A percentile compares a stretch with the other conserved stretches of the same genome.
These are phyloP conservation scores for Pythium aquatile DNA, from an alignment of 352 stramenopile species.

Conservation along the genomic window DNA sequence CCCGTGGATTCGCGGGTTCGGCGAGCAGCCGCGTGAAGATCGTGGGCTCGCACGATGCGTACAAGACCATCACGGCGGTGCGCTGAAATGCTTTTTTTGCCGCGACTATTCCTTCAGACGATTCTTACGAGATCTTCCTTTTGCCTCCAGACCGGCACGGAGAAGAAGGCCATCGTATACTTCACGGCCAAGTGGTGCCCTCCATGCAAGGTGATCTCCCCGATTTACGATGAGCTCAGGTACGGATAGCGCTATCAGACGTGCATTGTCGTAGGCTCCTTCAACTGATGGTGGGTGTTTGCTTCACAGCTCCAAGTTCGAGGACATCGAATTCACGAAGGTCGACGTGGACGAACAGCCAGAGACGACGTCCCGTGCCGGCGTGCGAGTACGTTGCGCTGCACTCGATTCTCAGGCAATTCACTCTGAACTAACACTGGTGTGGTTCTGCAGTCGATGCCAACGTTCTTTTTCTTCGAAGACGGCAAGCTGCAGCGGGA, in stretches of 20 bases:
- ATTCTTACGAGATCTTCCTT: conserved; percentile 5
- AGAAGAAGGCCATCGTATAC: conserved; percentile 82
- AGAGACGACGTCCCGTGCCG: conserved; percentile 74
- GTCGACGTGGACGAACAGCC: conserved; percentile 84
- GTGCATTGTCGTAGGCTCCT: background rate
- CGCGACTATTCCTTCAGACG: background rate
- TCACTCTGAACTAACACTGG: background rate
- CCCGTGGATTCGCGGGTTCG: conserved; percentile 35
- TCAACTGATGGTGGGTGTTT: background rate
- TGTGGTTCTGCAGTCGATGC: conserved; percentile 69
- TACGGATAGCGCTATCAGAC: conserved; percentile 21
- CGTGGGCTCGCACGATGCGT: conserved; percentile 69
- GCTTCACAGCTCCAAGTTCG: conserved; percentile 46
- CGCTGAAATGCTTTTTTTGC: conserved; percentile 9
- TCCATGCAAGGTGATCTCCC: conserved; percentile 91
- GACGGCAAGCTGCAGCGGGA: conserved; percentile 74
- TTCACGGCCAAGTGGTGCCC: conserved; percentile 90
- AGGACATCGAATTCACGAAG: conserved; percentile 81
- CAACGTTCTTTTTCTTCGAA: conserved; percentile 85
- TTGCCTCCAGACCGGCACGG: conserved; percentile 46
- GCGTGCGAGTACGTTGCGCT: conserved; percentile 59
- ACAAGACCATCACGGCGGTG: conserved; percentile 68
- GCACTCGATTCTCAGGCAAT: too few relatives aligned
- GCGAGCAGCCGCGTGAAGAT: conserved; percentile 68
- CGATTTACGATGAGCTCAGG: conserved; percentile 86